Conservation (phyloP, 2,329 filamentous ascomycete genomes). For the Tympanopsis confertula region DNA sequence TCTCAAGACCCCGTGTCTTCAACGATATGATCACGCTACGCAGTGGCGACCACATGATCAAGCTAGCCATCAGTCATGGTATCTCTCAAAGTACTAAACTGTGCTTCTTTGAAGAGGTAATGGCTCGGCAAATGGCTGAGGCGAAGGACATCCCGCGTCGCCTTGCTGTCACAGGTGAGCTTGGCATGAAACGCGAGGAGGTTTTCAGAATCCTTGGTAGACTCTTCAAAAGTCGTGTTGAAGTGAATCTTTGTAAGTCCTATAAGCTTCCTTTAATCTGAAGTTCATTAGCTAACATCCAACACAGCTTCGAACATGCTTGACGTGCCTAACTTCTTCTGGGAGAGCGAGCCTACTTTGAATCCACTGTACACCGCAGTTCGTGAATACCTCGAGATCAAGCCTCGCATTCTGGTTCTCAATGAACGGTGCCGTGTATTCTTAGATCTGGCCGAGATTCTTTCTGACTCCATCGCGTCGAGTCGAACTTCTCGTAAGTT, state of each 20-base stretch:
- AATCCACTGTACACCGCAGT: slow-evolving; percentile 58
- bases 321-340: slow-evolving; percentile 58
- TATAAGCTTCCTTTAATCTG: slow-evolving; percentile 2
- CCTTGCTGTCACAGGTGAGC: slow-evolving; percentile 49
- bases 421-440: slow-evolving; percentile 61
- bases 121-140: slow-evolving; percentile 56
- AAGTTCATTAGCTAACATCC: slow-evolving; percentile 29
- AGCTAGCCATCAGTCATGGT: slow-evolving; percentile 59
- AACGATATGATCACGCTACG: slow-evolving; percentile 65
- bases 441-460: slow-evolving; percentile 57
- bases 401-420: slow-evolving; percentile 56
- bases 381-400: slow-evolving; percentile 62
- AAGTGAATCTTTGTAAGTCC: slow-evolving; percentile 56
- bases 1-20: slow-evolving; percentile 20
- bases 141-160: slow-evolving; percentile 56
- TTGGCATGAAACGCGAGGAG: slow-evolving; percentile 56
- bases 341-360: slow-evolving; percentile 56
- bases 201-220: slow-evolving; percentile 55
- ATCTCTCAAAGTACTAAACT: slow-evolving; percentile 61
- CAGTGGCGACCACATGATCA: slow-evolving; percentile 62
- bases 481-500: slow-evolving; percentile 45
- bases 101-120: slow-evolving; percentile 59
- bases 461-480: slow-evolving; percentile 55
- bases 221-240: slow-evolving; percentile 56
- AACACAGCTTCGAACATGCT: slow-evolving; percentile 40